These are phyloP conservation scores for Phytophthora vignae DNA, from an alignment of 352 stramenopile genomes.

Conservation along the genomic window DNA sequence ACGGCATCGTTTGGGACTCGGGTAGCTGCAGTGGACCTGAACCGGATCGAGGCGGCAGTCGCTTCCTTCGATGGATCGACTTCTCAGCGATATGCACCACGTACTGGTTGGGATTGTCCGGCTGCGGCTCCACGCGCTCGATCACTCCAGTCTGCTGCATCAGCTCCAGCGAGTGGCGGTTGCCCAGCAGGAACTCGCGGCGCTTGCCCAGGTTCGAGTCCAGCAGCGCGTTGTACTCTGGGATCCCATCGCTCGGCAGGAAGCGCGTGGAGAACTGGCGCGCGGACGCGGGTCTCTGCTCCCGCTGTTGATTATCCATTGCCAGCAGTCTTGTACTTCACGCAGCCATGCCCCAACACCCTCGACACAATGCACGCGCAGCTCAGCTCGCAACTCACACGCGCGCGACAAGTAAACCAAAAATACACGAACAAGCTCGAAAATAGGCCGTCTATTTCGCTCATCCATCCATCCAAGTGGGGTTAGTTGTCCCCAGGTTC, in stretches of 20 bases:
- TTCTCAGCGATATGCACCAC: slow-evolving; percentile 72
- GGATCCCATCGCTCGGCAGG: slow-evolving; percentile 69
- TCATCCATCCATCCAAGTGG: slow-evolving; percentile 5
- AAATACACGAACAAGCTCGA: slow-evolving; percentile 34
- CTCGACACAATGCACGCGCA: background rate
- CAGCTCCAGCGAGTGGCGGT: slow-evolving; percentile 57
- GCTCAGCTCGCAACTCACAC: background rate
- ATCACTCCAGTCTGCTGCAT: slow-evolving; percentile 77
- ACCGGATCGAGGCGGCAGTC: slow-evolving; percentile 37
- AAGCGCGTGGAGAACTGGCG: slow-evolving; percentile 70
- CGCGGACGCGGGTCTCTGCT: slow-evolving; percentile 11
- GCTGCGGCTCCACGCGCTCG: slow-evolving; percentile 53
- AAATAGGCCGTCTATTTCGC: slow-evolving; percentile 40
- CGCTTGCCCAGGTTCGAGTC: slow-evolving; percentile 67
- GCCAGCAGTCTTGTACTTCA: slow-evolving; percentile 8
- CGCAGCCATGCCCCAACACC: slow-evolving; percentile 21
- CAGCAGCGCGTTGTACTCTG: slow-evolving; percentile 76
- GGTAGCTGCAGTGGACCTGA: slow-evolving; percentile 29
- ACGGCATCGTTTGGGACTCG: slow-evolving; percentile 26
- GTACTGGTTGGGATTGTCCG: slow-evolving; percentile 71
- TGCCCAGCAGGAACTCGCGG: slow-evolving; percentile 73
- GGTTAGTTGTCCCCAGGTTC: background rate
- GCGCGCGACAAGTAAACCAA: background rate
- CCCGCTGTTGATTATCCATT: slow-evolving; percentile 29
- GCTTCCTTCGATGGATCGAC: slow-evolving; percentile 49